These are phyloP conservation scores for Tolypocladium tropicale DNA, from an alignment of 2,329 filamentous ascomycete genomes.

Conservation along the genomic window DNA sequence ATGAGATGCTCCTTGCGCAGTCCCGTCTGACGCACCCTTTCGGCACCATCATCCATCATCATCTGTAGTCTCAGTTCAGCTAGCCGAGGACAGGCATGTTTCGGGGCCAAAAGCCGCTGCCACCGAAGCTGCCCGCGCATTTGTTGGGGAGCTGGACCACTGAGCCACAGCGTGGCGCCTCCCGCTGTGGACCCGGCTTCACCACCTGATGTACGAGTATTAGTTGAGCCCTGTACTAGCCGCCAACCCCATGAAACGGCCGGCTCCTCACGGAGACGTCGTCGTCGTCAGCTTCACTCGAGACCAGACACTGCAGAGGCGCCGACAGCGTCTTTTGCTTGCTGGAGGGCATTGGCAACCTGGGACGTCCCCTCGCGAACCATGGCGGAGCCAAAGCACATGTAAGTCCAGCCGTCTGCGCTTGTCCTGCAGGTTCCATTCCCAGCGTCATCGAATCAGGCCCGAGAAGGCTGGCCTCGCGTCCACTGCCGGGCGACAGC, in stretches of 20 bases:
- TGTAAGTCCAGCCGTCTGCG: slow-evolving; percentile 17
- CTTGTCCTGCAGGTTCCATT: slow-evolving; percentile 7
- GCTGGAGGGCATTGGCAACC: background rate
- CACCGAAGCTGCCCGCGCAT: too few species aligned
- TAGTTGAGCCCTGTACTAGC: background rate
- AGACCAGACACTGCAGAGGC: background rate
- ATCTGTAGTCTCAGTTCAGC: too few species aligned
- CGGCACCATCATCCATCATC: background rate
- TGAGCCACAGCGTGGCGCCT: background rate
- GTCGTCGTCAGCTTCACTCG: background rate
- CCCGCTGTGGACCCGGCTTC: background rate
- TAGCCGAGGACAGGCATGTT: too few species aligned
- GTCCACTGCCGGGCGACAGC: background rate
- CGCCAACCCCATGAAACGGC: background rate
- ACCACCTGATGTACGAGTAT: background rate
- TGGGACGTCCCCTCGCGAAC: background rate
- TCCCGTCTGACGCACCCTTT: background rate
- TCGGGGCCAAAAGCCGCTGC: background rate
- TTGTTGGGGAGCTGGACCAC: background rate
- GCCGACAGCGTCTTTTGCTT: background rate
- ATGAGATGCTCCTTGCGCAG: background rate
- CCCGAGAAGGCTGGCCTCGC: background rate
- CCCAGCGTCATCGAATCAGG: slow-evolving; percentile 17
- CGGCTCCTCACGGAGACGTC: background rate
- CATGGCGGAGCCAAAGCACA: slow-evolving; percentile 21